Conservation (phyloP, 202 grass and related monocot species). For the Musa balbisiana region DNA sequence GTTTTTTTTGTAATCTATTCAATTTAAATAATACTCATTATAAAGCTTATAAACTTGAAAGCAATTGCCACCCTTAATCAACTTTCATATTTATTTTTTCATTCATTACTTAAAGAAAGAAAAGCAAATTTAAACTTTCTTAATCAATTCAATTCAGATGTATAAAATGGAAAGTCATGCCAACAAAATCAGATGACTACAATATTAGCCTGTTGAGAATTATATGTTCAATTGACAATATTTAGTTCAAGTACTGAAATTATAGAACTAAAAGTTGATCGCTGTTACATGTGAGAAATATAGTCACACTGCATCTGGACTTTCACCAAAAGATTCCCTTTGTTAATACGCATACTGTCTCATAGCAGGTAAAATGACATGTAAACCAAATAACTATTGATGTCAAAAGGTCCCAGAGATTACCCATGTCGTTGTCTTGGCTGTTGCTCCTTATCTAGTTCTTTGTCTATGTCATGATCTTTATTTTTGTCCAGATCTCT, state of each 20-base stretch:
- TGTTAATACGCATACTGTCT: neutral
- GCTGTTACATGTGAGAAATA: neutral
- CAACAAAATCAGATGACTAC: too few species aligned
- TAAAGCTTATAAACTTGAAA: too few species aligned
- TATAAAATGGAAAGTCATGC: neutral
- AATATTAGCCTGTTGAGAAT: neutral
- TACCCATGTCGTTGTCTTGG: constrained; percentile 53
- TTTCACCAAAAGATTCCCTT: neutral
- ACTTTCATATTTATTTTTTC: too few species aligned
- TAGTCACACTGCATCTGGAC: neutral
- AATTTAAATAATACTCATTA: too few species aligned
- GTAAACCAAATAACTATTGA: neutral
- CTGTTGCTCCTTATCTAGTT: constrained; percentile 48
- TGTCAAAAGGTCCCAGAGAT: neutral
- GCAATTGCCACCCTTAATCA: too few species aligned
- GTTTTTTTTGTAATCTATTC: too few species aligned
- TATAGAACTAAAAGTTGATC: neutral
- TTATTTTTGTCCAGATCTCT: constrained; percentile 38
- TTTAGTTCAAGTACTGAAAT: neutral
- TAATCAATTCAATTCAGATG: neutral
- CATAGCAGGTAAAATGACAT: neutral
- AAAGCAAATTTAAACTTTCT: too few species aligned
- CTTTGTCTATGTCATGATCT: constrained; percentile 36
- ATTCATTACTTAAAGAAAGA: too few species aligned
- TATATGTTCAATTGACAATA: neutral